phyloP scores from a whole-genome alignment of 2,329 filamentous ascomycete genomes.

The Ceratocystis smalleyi region DNA sequence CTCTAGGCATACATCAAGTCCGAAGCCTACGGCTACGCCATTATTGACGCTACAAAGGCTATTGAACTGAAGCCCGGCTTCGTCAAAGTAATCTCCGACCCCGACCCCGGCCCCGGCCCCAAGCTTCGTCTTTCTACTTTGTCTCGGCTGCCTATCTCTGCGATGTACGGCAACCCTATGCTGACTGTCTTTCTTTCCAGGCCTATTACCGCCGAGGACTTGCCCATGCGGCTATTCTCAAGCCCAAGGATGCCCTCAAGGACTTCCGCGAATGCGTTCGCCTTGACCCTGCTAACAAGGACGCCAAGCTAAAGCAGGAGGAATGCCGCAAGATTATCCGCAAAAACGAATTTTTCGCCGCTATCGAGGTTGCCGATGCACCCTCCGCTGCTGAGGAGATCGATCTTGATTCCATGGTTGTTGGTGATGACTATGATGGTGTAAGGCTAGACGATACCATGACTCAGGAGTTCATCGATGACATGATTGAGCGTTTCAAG shows the following conservation, averaged over 20 bases:
- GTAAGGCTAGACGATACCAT: constrained; percentile 62
- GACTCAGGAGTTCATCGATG: constrained; percentile 92
- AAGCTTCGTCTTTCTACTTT: no score
- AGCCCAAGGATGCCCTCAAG: constrained; percentile 70
- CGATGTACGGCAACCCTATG: background rate
- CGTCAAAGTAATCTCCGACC: constrained; percentile 51
- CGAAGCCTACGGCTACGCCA: constrained; percentile 85
- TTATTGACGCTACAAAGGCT: constrained; percentile 78
- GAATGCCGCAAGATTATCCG: constrained; percentile 94
- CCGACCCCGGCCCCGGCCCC: background rate
- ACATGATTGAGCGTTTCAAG: constrained; percentile 95
- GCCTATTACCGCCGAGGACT: constrained; percentile 90
- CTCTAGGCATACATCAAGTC: constrained; percentile 79
- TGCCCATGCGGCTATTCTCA: constrained; percentile 79
- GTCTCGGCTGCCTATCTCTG: no score
- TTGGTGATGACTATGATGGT: constrained; percentile 78
- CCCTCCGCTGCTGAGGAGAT: constrained; percentile 84
- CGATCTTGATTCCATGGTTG: constrained; percentile 68
- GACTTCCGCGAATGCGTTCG: constrained; percentile 87
- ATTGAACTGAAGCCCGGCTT: constrained; percentile 78
- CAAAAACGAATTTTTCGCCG: constrained; percentile 80
- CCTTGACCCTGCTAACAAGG: constrained; percentile 75
- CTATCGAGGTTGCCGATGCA: constrained; percentile 84
- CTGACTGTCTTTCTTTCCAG: constrained; percentile 28
- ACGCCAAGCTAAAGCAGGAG: constrained; percentile 76